Evolutionary conservation across 192 early-diverging fungal species (phyloP), one percentile per base, ranked within the genome.

Genomic region (Anaeromyces robustus): DNA sequence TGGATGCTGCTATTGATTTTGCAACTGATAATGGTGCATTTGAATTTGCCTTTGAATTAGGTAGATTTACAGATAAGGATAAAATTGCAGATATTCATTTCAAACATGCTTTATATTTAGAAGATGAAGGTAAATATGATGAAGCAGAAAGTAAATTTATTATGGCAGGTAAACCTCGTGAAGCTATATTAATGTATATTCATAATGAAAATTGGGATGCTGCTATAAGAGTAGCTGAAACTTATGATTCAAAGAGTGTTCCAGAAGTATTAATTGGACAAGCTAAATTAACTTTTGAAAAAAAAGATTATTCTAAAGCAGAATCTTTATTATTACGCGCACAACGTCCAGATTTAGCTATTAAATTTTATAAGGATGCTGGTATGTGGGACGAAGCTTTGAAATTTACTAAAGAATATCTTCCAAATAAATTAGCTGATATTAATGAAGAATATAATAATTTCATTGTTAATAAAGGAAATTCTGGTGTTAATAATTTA

Each of bases 151-250:
- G 83, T 34, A 90, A 89, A 1, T 92, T 92, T 83, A 88, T 91
- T 29, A 80, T 89, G 9, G 77, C 81, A 22, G 80, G 79, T 29
- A 82, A 82, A 19, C 81, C 81, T 18, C 30, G 77, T 17, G 81
- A 82, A 81, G 81, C 81, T 0, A 82, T 82, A 30, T 52, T 82
- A 30, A 82, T 82, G 81, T 59, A 82, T 80, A 90, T 92, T 81
- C 90, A 92, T 85, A 90, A 91, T 77, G 90, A 92, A 83, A 85
- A 91, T 81, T 92, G 90, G 90, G 87, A 89, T 18, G 86, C 85
- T 39, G 89, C 90, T 68, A 79, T 90, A n/a, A 28, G 82, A 13
- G 90, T 92, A 17, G 90, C 90, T 4, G 90, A 92, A 80, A 84
- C 86, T 17, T 85, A 91, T 78, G 90, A 92, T 77, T 87, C 89